phyloP scores from a whole-genome alignment of 768 basidiomycete species.

The Naganishia kalamii region DNA sequence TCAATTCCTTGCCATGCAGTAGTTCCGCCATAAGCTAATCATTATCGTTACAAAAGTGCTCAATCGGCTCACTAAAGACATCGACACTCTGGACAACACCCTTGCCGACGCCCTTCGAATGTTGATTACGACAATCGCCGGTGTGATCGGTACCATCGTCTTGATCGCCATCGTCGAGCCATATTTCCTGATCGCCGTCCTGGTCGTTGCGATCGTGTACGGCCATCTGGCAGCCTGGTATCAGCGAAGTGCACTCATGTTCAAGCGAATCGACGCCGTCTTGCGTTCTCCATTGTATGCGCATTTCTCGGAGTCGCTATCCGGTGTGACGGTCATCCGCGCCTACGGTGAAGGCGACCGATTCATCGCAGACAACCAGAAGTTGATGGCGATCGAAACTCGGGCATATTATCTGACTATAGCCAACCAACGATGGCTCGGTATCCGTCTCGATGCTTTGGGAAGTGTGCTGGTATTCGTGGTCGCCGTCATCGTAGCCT shows the following conservation, averaged over 20 bases:
- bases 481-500: constrained; percentile 73
- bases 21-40: constrained; percentile 12
- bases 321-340: constrained; percentile 77
- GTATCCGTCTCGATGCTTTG: constrained; percentile 79
- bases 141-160: constrained; percentile 69
- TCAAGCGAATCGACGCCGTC: constrained; percentile 54
- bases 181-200: constrained; percentile 75
- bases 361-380: constrained; percentile 68
- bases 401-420: constrained; percentile 77
- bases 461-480: constrained; percentile 69
- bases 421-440: constrained; percentile 77
- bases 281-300: constrained; percentile 66
- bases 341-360: constrained; percentile 74
- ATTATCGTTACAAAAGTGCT: constrained; percentile 30
- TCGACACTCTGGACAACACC: constrained; percentile 45
- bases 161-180: constrained; percentile 63
- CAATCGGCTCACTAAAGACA: constrained; percentile 45
- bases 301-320: constrained; percentile 84
- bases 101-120: constrained; percentile 43
- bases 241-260: constrained; percentile 73
- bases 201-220: constrained; percentile 59
- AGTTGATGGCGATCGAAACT: constrained; percentile 76
- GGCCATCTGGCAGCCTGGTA: constrained; percentile 72
- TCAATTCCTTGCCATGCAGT: neutral
- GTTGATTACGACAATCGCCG: constrained; percentile 57